Evolutionary conservation across 495 filamentous ascomycete genomes (phyloP).

Genomic region (Sordaria brevicollis): DNA sequence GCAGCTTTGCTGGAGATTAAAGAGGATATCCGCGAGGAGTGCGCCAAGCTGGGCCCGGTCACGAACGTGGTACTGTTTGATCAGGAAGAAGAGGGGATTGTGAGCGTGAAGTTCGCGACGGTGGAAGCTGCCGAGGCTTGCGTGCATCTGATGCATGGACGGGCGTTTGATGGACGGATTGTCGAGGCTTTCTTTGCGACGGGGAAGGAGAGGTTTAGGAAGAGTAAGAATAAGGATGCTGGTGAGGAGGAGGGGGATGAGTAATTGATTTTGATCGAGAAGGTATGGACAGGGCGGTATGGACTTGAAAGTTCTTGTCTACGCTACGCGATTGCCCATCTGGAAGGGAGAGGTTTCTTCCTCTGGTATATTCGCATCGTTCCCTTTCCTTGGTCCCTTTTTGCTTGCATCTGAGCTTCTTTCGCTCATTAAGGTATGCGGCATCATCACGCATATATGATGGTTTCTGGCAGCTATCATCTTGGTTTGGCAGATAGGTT

Average conservation of each 20-base stretch:
- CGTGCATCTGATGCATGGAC: conserved; percentile 67
- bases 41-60: conserved; percentile 74
- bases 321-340: background rate
- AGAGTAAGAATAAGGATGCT: conserved; percentile 43
- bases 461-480: too few relatives aligned
- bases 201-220: conserved; percentile 68
- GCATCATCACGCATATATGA: too few relatives aligned
- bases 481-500: too few relatives aligned
- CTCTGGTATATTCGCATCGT: too few relatives aligned
- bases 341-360: background rate
- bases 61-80: conserved; percentile 90
- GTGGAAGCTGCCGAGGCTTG: conserved; percentile 62
- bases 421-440: too few relatives aligned
- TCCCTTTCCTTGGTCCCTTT: too few relatives aligned
- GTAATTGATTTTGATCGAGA: background rate
- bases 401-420: too few relatives aligned
- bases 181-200: conserved; percentile 70
- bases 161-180: conserved; percentile 61
- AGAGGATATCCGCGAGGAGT: conserved; percentile 86
- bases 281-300: background rate
- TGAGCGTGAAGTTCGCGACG: conserved; percentile 67
- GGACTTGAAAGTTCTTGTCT: background rate
- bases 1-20: conserved; percentile 81
- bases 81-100: conserved; percentile 75
- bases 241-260: conserved; percentile 31